phyloP scores from a whole-genome alignment of 129 eudicot genomes.

The Glebionis coronaria region DNA sequence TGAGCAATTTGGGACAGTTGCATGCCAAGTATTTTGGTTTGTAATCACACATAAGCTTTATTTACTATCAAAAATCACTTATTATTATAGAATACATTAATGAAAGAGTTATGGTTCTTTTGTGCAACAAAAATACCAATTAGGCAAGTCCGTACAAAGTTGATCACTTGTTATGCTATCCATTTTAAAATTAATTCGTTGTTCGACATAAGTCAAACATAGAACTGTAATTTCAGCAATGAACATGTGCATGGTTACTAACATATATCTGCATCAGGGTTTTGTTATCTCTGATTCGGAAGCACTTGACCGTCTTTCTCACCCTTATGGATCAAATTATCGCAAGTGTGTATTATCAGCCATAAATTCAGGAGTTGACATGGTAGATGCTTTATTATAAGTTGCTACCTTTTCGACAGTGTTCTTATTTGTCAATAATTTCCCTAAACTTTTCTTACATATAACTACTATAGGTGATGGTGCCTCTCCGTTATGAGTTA shows the following conservation, averaged over 20 bases:
- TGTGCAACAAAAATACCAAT: too few species aligned
- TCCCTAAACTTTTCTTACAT: neutral
- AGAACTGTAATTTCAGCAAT: too few species aligned
- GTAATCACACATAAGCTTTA: too few species aligned
- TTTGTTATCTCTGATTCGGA: conserved; percentile 79
- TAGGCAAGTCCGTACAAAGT: too few species aligned
- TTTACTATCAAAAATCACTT: too few species aligned
- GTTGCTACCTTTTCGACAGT: neutral
- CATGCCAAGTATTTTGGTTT: too few species aligned
- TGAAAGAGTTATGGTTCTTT: too few species aligned
- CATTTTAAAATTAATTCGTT: too few species aligned
- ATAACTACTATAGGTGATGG: conserved; percentile 57
- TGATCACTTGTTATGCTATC: too few species aligned
- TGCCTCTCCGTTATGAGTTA: conserved; percentile 52
- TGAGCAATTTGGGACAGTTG: too few species aligned
- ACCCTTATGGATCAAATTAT: conserved; percentile 70
- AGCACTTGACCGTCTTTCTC: conserved; percentile 66
- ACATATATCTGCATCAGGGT: conserved; percentile 52
- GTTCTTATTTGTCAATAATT: conserved; percentile 3
- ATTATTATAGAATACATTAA: too few species aligned
- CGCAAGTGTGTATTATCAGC: conserved; percentile 50
- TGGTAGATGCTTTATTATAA: conserved; percentile 24
- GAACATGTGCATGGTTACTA: neutral
- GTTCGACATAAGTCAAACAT: too few species aligned
- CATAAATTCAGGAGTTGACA: conserved; percentile 65